Percentiles rank a stretch among this genome's conserved stretches.
Evolutionary conservation across 2,329 filamentous ascomycete species (phyloP).

Genomic region (Monosporascus ibericus): DNA sequence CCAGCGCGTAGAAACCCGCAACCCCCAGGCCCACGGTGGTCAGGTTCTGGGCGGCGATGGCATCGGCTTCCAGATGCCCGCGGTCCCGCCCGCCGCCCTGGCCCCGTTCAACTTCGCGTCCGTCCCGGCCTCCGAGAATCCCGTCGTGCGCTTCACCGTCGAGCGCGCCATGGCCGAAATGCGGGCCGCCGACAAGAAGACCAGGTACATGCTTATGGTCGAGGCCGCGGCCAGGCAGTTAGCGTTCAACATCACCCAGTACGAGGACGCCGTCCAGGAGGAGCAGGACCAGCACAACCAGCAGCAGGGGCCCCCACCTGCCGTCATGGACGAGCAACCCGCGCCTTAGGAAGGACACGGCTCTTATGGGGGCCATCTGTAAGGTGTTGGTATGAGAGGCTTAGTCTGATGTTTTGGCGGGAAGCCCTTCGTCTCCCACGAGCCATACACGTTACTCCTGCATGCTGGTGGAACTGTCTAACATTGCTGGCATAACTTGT

Average conservation of each 20-base stretch:
- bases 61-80: constrained; percentile 21
- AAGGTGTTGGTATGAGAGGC: too few relatives aligned
- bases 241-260: constrained; percentile 45
- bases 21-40: constrained; percentile 30
- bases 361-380: background rate
- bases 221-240: constrained; percentile 50
- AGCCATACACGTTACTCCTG: too few relatives aligned
- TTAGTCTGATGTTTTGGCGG: too few relatives aligned
- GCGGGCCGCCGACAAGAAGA: constrained; percentile 34
- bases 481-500: too few relatives aligned
- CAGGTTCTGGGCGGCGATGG: constrained; percentile 24
- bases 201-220: constrained; percentile 44
- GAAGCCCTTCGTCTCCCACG: too few relatives aligned
- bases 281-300: constrained; percentile 18
- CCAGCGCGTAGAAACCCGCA: constrained; percentile 36
- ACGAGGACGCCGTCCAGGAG: constrained; percentile 35
- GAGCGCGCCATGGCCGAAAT: constrained; percentile 42
- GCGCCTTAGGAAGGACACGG: background rate
- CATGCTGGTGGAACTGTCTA: too few relatives aligned
- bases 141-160: constrained; percentile 35
- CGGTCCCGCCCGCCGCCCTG: constrained; percentile 23
- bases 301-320: constrained; percentile 13
- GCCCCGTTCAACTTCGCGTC: constrained; percentile 26
- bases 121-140: constrained; percentile 27
- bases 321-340: constrained; percentile 20